Conservation (phyloP, 2,329 filamentous ascomycete genomes). For the Nothopassalora personata region DNA sequence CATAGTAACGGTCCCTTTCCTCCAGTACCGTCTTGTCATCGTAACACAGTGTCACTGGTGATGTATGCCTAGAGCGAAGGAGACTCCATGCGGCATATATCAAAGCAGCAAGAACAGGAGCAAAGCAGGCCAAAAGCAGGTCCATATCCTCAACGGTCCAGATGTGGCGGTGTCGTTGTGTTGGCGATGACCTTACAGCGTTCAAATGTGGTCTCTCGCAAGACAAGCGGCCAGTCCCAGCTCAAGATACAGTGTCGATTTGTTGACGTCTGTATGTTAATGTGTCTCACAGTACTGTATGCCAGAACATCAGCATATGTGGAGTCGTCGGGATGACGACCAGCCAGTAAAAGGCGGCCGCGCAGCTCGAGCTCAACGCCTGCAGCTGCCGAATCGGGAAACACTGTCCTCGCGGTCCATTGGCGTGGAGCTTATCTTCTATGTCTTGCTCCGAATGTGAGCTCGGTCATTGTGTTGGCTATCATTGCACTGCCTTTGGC, state of each 20-base stretch:
- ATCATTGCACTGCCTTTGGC: neutral
- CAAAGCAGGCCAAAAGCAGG: neutral
- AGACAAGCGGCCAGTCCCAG: no score
- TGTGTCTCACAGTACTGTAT: neutral
- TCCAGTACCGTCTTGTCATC: neutral
- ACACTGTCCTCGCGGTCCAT: neutral
- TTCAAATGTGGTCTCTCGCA: no score
- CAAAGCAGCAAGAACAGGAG: neutral
- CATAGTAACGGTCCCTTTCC: constrained; percentile 32
- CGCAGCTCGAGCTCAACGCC: neutral
- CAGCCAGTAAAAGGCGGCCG: neutral
- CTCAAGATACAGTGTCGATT: no score
- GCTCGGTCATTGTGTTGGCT: neutral
- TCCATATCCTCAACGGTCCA: neutral
- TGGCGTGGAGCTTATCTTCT: neutral
- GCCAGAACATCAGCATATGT: neutral
- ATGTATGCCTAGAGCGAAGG: neutral
- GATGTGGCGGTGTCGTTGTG: no score
- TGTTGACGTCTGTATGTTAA: neutral
- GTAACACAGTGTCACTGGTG: neutral
- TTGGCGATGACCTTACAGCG: no score
- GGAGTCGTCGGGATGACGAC: neutral
- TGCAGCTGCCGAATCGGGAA: neutral
- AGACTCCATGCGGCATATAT: neutral
- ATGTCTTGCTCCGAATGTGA: neutral